Evolutionary conservation across 768 basidiomycete genomes (phyloP), one percentile per base, ranked within the genome.

Genomic region (Tylopilus felleus): DNA sequence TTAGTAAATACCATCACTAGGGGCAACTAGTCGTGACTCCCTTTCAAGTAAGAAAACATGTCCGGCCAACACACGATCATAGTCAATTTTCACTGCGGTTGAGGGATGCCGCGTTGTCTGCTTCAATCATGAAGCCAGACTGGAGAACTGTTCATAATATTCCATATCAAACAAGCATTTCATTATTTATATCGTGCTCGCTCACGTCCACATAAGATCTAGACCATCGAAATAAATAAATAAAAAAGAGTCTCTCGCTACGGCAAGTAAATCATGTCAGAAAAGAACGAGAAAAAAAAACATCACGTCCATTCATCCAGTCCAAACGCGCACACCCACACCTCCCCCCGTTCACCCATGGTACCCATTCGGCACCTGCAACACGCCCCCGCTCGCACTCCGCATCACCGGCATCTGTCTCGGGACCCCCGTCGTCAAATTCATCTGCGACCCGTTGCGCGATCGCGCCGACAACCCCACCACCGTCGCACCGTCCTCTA

Each of bases 371-470:
- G 62, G 45, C 1, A 49, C 17, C 22, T 63, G 58, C 51, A 65
- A 44, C 42, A 55, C 42, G 7, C 47, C 52, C 4, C 21, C 38
- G 29, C 73, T 75, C 42, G 51, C 66, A 17, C 70, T 65, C 56
- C 78, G 74, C 60, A 71, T 72, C 16, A 73, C 55, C 8, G 74
- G 65, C 46, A 55, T 59, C 49, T 72, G 74, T 48, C 84, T 76
- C 40, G 85, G 75, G 29, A 76, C 70, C 54, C 82, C 65, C n/a
- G 72, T 74, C 35, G 81, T 75, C 38, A 88, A 64, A 64, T 79
- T 88, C 66, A 83, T 77, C 67, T 83, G 80, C 5, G 86, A 88
- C 8, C 77, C 75, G 58, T 87, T 89, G 59, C 84, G 75, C 59
- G 87, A 89, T 16, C 87, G 80, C 46, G 81, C 73, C 3, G 49